Base-by-base conservation (phyloP, 176 grass and related monocot genomes). In the Ananas comosus region DNA sequence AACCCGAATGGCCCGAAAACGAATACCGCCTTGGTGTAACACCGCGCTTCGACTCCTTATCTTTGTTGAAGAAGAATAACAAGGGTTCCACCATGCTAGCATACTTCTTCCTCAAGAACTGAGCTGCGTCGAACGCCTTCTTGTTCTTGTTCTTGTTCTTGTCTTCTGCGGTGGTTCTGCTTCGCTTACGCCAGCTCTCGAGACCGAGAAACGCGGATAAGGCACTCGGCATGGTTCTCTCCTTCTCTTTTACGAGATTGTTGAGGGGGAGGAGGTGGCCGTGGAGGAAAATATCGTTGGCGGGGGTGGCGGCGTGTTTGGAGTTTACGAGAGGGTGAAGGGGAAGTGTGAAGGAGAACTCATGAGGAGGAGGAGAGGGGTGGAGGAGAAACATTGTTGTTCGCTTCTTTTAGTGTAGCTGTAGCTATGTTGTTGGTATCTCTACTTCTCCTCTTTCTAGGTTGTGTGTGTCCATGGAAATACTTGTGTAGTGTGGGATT, bases 101-200 rank as follows among this genome's bases (percentile, higher is more conserved):
- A 83, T 90, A 83, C 78, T 79, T 86, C 80, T 83, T 86, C 80
- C 81, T 90, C 72, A 87, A 64, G 4, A 86, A 71, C 76, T 86
- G 86, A 28, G 78, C 78, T 66, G 88, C 81, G 61, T 91, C 84
- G n/a, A 83, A 51, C 53, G 64, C 74, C 50, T 85, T 78, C 68
- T 65, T 96, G 51, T 49, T 83, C 6, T n/a, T 66, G 71, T 80
- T 92, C 51, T 23, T 23, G 22, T 23, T 23, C 18, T 61, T 19
- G 13, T 61, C 16, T 7, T 61, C 53, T 13, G 3, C 53, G 53
- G 16, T 19, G 13, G 65, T 42, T 13, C 83, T 76, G 56, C 56
- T 61, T 21, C 56, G 9, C 21, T n/a, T 77, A 14, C 89, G 80
- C 84, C 77, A 75, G 49, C 57, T 66, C 7, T 49, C 71, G 33